Base-by-base conservation (phyloP, 495 filamentous ascomycete genomes). In the Schizothecium vesticola region DNA sequence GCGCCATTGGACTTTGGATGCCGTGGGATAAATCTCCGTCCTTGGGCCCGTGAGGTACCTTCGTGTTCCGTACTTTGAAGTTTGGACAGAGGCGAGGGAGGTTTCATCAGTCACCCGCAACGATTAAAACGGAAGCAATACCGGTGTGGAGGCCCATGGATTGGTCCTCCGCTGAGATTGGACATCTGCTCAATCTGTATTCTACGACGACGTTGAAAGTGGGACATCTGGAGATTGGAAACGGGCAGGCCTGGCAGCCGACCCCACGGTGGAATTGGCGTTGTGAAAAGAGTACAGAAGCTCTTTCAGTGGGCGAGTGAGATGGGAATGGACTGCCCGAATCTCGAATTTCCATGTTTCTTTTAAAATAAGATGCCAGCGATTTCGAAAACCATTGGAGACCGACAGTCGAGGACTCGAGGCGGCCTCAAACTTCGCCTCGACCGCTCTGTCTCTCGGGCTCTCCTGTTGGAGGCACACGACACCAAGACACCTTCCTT, bases 401-500 rank as follows among this genome's bases (percentile, higher is more conserved):
- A 2, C 43, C 43, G 43, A n/a, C 43, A n/a, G 43, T n/a, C 43
- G 43, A 51, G 16, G 24, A n/a, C 16, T 51, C 43, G 43, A 51
- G 43, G 58, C 58, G 8, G 22, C 23, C 58, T 59, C 22, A 59
- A 59, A 59, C 57, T 59, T 59, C 26, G 56, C 43, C 43, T n/a
- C 43, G 7, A 10, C 9, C 31, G 28, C 9, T 33, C 11, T 51
- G 5, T 51, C 43, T 19, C 7, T 19, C 36, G 36, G 36, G 16
- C 43, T 51, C 43, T 51, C 43, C 43, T 19, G 43, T 51, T 51
- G 43, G 43, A 51, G 43, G 43, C 43, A n/a, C 19, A n/a, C 43
- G 13, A n/a, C 60, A 68, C 66, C 19, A 7, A 19, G 29, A n/a
- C 66, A 68, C 66, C 66, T 68, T 64, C 66, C 66, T 26, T 16